Base-by-base conservation (phyloP, 2,329 filamentous ascomycete species). In the Aureobasidium sp. region DNA sequence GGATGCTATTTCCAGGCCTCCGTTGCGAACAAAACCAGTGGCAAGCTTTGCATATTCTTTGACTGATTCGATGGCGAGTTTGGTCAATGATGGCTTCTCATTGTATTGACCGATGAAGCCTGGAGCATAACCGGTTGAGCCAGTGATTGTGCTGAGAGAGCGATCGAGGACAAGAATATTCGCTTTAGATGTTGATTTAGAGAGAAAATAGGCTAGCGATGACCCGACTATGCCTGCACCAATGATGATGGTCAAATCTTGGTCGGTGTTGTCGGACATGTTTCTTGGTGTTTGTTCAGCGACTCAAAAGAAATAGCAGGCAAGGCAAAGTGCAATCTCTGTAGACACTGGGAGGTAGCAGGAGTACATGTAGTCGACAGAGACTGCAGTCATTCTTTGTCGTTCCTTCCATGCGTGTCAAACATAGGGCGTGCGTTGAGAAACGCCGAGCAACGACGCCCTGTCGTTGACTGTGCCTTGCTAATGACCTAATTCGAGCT, bases 71-170 rank as follows among this genome's bases (percentile, higher is more conserved):
- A 70, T 67, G 0, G 72, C 72, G 5, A 75, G 67, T 12, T 57
- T 68, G 1, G 72, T 74, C 13, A 74, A 63, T 2, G 69, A 66
- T 1, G 67, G 41, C 8, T 69, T 71, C 47, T 73, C 70, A 44
- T 74, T 75, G 59, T 70, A 71, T 61, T 75, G 71, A 26, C 72
- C 73, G 6, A 75, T 67, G 29, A 74, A 73, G 1, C 72, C 72
- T 6, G 73, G 73, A 3, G 73, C 72, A 59, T 70, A 66, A 17
- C 70, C 70, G 0, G 72, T 75, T 9, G 73, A 75, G 7, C 72
- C 72, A 15, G 67, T 62, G 6, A 70, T 57, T 0, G 64, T 48
- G 6, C 64, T 63, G 8, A 72, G 63, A 9, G 69, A 70, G 62
- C 69, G 69, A 34, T 64, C 62, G 20, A 64, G 32, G 23, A 64